Percentiles rank a stretch among this genome's conserved stretches.
These are phyloP conservation scores for Rachicladosporium sp. DNA, from an alignment of 2,329 filamentous ascomycete species.

Conservation along the genomic window DNA sequence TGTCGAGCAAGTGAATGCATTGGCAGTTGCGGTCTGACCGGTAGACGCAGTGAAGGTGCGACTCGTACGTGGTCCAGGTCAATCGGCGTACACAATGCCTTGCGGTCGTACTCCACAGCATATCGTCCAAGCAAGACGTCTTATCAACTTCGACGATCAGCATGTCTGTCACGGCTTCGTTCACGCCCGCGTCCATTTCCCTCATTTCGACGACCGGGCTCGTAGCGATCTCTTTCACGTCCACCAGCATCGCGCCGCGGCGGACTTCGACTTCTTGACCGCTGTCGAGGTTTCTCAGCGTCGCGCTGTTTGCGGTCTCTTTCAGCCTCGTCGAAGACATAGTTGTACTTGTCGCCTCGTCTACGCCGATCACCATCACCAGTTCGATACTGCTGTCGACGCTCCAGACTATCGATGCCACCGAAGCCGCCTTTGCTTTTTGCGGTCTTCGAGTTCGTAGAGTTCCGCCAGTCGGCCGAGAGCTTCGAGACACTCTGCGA, in stretches of 20 bases:
- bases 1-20: no score
- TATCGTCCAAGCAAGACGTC: no score
- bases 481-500: slow-evolving; percentile 84
- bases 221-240: slow-evolving; percentile 4
- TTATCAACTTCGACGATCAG: no score
- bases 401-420: slow-evolving; percentile 76
- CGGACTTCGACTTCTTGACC: slow-evolving; percentile 21
- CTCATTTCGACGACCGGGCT: slow-evolving; percentile 4
- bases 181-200: no score
- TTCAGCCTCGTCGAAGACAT: slow-evolving; percentile 64
- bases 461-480: slow-evolving; percentile 77
- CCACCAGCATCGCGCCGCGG: slow-evolving; percentile 10
- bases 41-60: no score
- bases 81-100: no score
- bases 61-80: no score
- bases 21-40: no score
- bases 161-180: no score
- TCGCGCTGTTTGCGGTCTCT: slow-evolving; percentile 7
- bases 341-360: slow-evolving; percentile 49
- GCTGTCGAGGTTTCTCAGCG: slow-evolving; percentile 4
- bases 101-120: no score
- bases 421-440: slow-evolving; percentile 68
- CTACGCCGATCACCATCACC: slow-evolving; percentile 29
- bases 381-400: slow-evolving; percentile 78
- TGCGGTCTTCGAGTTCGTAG: slow-evolving; percentile 69